Evolutionary conservation across 1,284 basidiomycete species (phyloP).

Genomic region (Phylloboletellus chloephorus): DNA sequence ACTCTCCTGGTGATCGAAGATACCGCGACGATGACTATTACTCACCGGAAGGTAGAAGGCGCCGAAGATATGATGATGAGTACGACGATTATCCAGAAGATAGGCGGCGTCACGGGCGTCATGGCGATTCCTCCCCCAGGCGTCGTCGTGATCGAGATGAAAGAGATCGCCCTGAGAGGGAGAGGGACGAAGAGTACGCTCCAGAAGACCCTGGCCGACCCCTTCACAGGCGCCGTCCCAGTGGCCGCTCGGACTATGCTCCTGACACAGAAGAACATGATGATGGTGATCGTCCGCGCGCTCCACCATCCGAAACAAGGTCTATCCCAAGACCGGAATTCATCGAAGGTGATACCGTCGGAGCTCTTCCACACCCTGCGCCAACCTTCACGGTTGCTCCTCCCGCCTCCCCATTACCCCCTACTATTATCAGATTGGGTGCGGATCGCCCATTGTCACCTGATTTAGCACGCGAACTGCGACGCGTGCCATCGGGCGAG

Average conservation of each 20-base stretch:
- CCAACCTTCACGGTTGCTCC: slow-evolving; percentile 3
- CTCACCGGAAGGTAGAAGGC: slow-evolving; percentile 11
- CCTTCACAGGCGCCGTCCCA: slow-evolving; percentile 13
- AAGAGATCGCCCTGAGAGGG: not conserved
- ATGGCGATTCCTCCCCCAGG: not conserved
- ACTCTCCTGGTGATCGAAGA: slow-evolving; percentile 12
- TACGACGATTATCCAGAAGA: slow-evolving; percentile 6
- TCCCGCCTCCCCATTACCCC: slow-evolving; percentile 23
- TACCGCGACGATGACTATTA: slow-evolving; percentile 12
- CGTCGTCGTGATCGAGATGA: not conserved
- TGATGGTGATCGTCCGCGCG: slow-evolving; percentile 10
- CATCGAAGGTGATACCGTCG: slow-evolving; percentile 10
- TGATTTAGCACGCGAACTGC: slow-evolving; percentile 8
- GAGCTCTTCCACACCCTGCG: slow-evolving; percentile 4
- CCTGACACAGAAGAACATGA: slow-evolving; percentile 20
- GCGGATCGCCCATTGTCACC: slow-evolving; percentile 19
- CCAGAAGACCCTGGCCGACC: slow-evolving; percentile 14
- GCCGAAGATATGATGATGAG: not conserved
- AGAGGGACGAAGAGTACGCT: slow-evolving; percentile 2
- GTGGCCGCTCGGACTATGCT: slow-evolving; percentile 15
- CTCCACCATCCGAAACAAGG: slow-evolving; percentile 11
- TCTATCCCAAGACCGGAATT: slow-evolving; percentile 9
- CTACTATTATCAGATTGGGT: slow-evolving; percentile 31
- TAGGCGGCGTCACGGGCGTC: not conserved
- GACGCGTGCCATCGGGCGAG: slow-evolving; percentile 10